Percentiles rank a stretch among this genome's conserved stretches.
phyloP scores from a whole-genome alignment of 441 rosid species.

The Pelargonium fulgidum region DNA sequence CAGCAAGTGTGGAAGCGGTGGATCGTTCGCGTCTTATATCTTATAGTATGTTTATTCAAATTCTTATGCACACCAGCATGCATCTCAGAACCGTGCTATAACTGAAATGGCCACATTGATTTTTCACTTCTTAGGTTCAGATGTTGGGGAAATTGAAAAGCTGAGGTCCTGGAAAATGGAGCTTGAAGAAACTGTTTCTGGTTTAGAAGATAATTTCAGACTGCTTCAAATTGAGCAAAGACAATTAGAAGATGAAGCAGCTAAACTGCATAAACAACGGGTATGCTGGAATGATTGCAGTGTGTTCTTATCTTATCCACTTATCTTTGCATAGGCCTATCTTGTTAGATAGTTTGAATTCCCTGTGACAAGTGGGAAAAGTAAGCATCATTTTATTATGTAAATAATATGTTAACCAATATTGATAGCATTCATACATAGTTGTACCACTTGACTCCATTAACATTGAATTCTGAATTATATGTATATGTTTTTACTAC shows the following conservation, averaged over 20 bases:
- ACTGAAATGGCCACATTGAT: slow-evolving; percentile 4
- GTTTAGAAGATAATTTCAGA: slow-evolving; percentile 43
- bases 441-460: slow-evolving; percentile 7
- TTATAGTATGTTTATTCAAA: slow-evolving; percentile 40
- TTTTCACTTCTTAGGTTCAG: slow-evolving; percentile 38
- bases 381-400: background rate
- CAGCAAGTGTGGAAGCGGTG: slow-evolving; percentile 75
- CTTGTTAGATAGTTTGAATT: background rate
- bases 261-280: slow-evolving; percentile 63
- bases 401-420: background rate
- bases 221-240: slow-evolving; percentile 50
- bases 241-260: slow-evolving; percentile 61
- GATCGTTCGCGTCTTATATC: slow-evolving; percentile 60
- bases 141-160: slow-evolving; percentile 67
- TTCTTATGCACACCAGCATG: slow-evolving; percentile 11
- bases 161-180: slow-evolving; percentile 52
- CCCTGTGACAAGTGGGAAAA: slow-evolving; percentile 9
- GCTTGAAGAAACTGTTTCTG: slow-evolving; percentile 45
- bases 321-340: background rate
- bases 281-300: slow-evolving; percentile 28
- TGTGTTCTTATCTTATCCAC: background rate
- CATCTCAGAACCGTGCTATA: slow-evolving; percentile 2
- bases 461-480: slow-evolving; percentile 7
- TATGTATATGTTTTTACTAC: background rate
- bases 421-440: background rate